Evolutionary conservation across 768 basidiomycete species (phyloP).

Genomic region (Leucosporidium scottii): DNA sequence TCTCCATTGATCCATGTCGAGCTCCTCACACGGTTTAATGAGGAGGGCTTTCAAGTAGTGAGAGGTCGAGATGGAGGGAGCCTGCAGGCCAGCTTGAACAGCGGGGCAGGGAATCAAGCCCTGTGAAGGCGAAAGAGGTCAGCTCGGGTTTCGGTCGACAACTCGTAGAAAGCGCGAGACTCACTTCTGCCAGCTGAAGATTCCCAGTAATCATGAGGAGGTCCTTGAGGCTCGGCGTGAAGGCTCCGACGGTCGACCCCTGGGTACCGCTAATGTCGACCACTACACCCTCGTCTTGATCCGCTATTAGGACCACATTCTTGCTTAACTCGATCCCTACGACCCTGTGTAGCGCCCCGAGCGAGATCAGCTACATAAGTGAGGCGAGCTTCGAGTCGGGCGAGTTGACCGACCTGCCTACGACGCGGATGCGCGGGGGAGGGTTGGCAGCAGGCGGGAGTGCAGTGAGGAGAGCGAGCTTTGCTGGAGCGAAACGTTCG

Average conservation of each 20-base stretch:
- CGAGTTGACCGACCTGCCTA: not conserved
- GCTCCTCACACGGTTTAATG: not conserved
- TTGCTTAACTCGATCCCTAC: not conserved
- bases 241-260: not conserved
- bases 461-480: not conserved
- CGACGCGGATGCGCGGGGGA: not conserved
- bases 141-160: no score
- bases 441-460: not conserved
- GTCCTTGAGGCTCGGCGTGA: slow-evolving; percentile 10
- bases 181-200: not conserved
- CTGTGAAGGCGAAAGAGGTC: not conserved
- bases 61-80: not conserved
- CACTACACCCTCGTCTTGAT: not conserved
- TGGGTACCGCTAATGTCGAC: not conserved
- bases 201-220: slow-evolving; percentile 8
- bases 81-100: not conserved
- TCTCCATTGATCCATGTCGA: not conserved
- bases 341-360: not conserved
- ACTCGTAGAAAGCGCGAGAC: not conserved
- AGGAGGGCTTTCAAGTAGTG: not conserved
- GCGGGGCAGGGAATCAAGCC: not conserved
- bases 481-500: not conserved
- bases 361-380: not conserved
- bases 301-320: not conserved
- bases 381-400: not conserved